Evolutionary conservation across 352 stramenopile species (phyloP), one percentile per base, ranked within the genome.

Genomic region (Pythium grandisporangium): DNA sequence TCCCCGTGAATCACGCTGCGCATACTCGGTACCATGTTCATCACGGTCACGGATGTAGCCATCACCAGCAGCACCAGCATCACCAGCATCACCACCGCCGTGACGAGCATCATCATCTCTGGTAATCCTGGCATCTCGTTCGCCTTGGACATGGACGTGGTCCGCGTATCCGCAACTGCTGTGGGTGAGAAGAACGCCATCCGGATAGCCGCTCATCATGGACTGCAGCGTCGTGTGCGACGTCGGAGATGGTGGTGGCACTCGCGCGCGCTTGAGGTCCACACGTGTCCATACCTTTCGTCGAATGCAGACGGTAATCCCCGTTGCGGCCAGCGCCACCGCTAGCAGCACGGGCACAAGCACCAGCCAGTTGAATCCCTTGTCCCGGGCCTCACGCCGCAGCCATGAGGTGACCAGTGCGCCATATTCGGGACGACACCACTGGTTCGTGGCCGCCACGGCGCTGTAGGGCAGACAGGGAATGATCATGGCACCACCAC

Each of bases 331-430:
- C 3, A 56, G 37, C 14, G 45, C 42, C 13, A 63, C 52, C 4
- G 53, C 42, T 13, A 72, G 38, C 19, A 71, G 44, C 16, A 76
- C 55, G 10, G 55, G 50, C 10, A 69, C 24, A 10, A 62, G 56
- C 7, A 63, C 37, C 26, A 63, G 37, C 29, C 70, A 12, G 16
- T 43, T 48, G 34, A 49, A 42, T 26, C 40, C 22, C 27, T 53
- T 44, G 6, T 51, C 10, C n/a, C 37, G 45, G 26, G 63, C 48
- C 10, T 52, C 47, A 22, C 52, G 35, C 12, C 52, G 45, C 4
- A 73, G 44, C 63, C 63, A 73, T 7, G 63, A 58, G 6, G 43
- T 55, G 26, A 73, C 63, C 6, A 73, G 48, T 14, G 25, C 37
- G 14, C 58, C 55, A 4, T 59, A 40, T 3, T 19, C 12, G 11